Base-by-base conservation (phyloP, 768 basidiomycete species). In the Rhodotorula paludigena region DNA sequence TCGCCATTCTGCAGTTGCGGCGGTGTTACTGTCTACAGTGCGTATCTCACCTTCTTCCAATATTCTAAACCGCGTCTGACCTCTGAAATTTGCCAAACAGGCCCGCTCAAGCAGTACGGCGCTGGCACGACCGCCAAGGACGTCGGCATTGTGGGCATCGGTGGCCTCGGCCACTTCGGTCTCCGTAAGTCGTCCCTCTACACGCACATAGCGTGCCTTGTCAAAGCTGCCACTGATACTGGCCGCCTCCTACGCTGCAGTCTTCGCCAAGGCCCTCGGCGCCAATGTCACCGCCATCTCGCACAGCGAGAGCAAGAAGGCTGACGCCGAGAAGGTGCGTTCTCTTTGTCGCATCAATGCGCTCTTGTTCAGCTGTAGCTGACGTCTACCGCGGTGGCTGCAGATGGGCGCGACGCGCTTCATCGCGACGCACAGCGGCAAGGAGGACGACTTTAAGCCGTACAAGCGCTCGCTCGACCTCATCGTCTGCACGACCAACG, bases 141-240 rank as follows among this genome's bases (percentile, higher is more conserved):
- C 67, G 84, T 88, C 70, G 87, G 86, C 51, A 77, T 88, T 49
- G 79, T 87, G 68, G 86, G 86, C 49, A 82, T 88, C 44, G 86
- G 86, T 44, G 86, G 63, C 5, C 62, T 63, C 45, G 64, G 71
- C 6, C 71, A 72, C 64, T 68, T 72, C 41, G 71, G 71, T 23
- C 56, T 82, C 54, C 73, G 45, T 47, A 5, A 4, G 45, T 83
- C 28, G 83, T 81, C 74, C 81, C 81, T 32, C 80, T n/a, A n/a
- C n/a, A n/a, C n/a, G n/a, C n/a, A n/a, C n/a, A n/a, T n/a, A n/a
- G n/a, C n/a, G n/a, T n/a, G n/a, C n/a, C n/a, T n/a, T n/a, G n/a
- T n/a, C n/a, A n/a, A n/a, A n/a, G n/a, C n/a, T n/a, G n/a, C n/a
- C n/a, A 80, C 53, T n/a, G n/a, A n/a, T n/a, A n/a, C n/a, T n/a